Conservation (phyloP, 2,329 filamentous ascomycete genomes). For the Sporothrix euskadiensis region DNA sequence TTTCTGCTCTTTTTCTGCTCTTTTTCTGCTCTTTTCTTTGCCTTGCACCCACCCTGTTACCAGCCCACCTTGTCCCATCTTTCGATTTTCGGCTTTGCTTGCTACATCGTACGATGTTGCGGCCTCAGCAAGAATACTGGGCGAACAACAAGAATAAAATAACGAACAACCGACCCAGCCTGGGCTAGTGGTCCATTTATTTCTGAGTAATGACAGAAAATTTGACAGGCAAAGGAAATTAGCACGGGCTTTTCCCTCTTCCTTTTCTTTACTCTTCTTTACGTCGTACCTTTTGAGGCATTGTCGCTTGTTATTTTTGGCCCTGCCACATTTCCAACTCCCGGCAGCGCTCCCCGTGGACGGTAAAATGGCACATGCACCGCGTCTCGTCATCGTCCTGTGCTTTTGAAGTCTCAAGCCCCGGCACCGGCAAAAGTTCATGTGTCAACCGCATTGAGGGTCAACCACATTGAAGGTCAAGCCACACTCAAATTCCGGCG, state of each 20-base stretch:
- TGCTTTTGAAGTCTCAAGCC: not conserved
- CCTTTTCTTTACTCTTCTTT: not conserved
- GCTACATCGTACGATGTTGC: constrained; percentile 14
- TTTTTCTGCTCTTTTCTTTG: not conserved
- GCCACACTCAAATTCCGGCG: not conserved
- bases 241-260: not conserved
- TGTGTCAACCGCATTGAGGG: not conserved
- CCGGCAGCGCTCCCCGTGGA: not conserved
- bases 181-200: not conserved
- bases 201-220: constrained; percentile 10
- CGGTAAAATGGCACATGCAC: constrained; percentile 1
- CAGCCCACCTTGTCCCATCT: constrained; percentile 21
- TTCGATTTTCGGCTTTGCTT: constrained; percentile 17
- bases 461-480: constrained; percentile 3
- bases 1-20: not conserved
- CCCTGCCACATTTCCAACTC: not conserved
- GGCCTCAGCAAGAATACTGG: not conserved
- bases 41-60: not conserved
- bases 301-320: not conserved
- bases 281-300: not conserved
- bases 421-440: not conserved
- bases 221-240: constrained; percentile 8
- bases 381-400: not conserved
- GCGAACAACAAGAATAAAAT: not conserved
- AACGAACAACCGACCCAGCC: not conserved